Evolutionary conservation across 768 basidiomycete genomes (phyloP).

Genomic region (Agrocybe praecox): DNA sequence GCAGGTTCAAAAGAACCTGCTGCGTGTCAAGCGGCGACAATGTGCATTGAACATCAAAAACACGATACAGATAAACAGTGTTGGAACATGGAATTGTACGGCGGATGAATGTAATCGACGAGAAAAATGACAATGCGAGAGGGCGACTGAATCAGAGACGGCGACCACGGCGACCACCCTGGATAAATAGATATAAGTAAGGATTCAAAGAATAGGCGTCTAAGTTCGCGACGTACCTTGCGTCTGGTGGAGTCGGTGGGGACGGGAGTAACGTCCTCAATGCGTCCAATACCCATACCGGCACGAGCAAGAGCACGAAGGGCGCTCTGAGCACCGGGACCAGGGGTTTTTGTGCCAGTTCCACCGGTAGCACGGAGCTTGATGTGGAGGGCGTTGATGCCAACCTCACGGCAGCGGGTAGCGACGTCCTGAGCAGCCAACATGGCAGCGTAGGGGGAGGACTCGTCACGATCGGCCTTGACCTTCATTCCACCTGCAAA

Average conservation of each 20-base stretch:
- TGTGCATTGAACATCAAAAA: conserved; percentile 41
- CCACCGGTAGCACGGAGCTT: conserved; percentile 99
- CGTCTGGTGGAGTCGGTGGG: conserved; percentile 97
- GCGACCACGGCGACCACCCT: conserved; percentile 99
- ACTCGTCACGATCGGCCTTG: conserved; percentile 99
- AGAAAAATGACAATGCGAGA: conserved; percentile 18
- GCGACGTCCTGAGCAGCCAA: conserved; percentile 98
- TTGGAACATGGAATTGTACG: conserved; percentile 16
- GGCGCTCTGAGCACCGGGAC: conserved; percentile 97
- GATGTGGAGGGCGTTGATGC: conserved; percentile 97
- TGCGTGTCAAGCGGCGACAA: conserved; percentile 91
- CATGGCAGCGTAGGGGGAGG: conserved; percentile 97
- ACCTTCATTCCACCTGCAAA: conserved; percentile 96
- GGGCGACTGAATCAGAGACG: conserved; percentile 62
- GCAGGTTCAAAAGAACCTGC: conserved; percentile 61
- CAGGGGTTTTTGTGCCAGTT: conserved; percentile 98
- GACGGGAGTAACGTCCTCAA: conserved; percentile 97
- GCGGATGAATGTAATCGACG: conserved; percentile 19
- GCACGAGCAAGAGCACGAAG: conserved; percentile 98
- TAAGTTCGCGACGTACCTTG: conserved; percentile 62
- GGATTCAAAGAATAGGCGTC: not conserved
- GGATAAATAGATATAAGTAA: not conserved
- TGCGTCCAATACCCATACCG: conserved; percentile 97
- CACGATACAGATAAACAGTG: conserved; percentile 25
- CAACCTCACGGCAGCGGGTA: conserved; percentile 95